Conservation (phyloP, 1,139 yeast species). For the Yamadazyma sp. region DNA sequence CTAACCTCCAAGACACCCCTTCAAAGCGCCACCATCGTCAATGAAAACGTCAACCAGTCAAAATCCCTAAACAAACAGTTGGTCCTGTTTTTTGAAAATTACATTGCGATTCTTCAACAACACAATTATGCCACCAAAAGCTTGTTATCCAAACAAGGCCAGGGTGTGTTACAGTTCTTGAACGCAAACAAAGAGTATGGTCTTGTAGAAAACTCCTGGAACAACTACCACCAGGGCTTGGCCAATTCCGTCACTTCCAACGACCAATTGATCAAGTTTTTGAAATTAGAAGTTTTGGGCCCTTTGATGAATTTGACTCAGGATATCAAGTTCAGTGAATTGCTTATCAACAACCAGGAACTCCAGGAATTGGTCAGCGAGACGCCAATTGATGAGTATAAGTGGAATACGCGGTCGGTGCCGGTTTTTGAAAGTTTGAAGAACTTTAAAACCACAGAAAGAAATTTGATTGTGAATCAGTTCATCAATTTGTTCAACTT, state of each 20-base stretch:
- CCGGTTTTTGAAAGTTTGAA: slow-evolving; percentile 76
- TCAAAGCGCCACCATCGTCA: slow-evolving; percentile 42
- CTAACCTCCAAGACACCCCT: slow-evolving; percentile 45
- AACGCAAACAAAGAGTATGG: slow-evolving; percentile 49
- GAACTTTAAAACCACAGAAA: slow-evolving; percentile 65
- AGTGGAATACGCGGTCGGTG: slow-evolving; percentile 81
- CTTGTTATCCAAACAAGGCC: slow-evolving; percentile 36
- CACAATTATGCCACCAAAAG: slow-evolving; percentile 53
- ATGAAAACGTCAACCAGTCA: slow-evolving; percentile 30
- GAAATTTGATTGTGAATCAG: slow-evolving; percentile 65
- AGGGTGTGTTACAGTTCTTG: slow-evolving; percentile 18
- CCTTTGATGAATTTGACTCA: slow-evolving; percentile 55
- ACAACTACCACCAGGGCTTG: slow-evolving; percentile 51
- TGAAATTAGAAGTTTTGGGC: slow-evolving; percentile 56
- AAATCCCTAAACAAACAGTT: slow-evolving; percentile 32
- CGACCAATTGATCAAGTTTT: slow-evolving; percentile 49
- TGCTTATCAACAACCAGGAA: slow-evolving; percentile 42
- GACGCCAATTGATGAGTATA: slow-evolving; percentile 35
- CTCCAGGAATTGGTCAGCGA: slow-evolving; percentile 33
- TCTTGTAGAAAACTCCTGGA: slow-evolving; percentile 57
- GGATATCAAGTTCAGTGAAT: slow-evolving; percentile 50
- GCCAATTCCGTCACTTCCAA: slow-evolving; percentile 54
- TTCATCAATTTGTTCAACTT: slow-evolving; percentile 71
- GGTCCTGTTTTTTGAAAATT: slow-evolving; percentile 55
- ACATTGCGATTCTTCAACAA: slow-evolving; percentile 47